These are phyloP conservation scores for Suillus paluster DNA, from an alignment of 768 basidiomycete species.

Conservation along the genomic window DNA sequence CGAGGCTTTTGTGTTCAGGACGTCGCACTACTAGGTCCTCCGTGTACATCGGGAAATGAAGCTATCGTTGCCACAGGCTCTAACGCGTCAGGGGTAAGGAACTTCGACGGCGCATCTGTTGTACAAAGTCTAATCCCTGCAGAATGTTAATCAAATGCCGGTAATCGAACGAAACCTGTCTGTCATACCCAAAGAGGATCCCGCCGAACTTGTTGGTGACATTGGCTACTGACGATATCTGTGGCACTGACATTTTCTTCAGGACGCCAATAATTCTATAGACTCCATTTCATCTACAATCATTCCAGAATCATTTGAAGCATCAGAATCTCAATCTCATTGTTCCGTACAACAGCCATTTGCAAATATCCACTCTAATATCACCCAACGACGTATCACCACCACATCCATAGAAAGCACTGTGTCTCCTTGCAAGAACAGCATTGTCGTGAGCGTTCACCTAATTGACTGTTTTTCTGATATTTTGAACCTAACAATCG, in stretches of 20 bases:
- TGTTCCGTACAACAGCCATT: background rate
- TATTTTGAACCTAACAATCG: too few relatives aligned
- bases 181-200: background rate
- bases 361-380: background rate
- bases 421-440: background rate
- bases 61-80: background rate
- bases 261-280: constrained; percentile 1
- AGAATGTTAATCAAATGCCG: background rate
- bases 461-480: background rate
- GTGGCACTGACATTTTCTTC: background rate
- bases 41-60: background rate
- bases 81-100: background rate
- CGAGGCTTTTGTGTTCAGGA: background rate
- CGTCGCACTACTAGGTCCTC: background rate
- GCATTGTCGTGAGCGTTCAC: background rate
- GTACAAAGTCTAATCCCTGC: background rate
- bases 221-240: background rate
- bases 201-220: background rate
- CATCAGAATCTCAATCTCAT: background rate
- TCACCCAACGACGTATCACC: background rate
- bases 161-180: background rate
- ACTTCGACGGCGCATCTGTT: background rate
- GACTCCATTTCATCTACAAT: background rate
- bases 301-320: constrained; percentile 4
- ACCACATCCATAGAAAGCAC: background rate